Evolutionary conservation across 495 filamentous ascomycete species (phyloP).

Genomic region (Lichina pygmaea): DNA sequence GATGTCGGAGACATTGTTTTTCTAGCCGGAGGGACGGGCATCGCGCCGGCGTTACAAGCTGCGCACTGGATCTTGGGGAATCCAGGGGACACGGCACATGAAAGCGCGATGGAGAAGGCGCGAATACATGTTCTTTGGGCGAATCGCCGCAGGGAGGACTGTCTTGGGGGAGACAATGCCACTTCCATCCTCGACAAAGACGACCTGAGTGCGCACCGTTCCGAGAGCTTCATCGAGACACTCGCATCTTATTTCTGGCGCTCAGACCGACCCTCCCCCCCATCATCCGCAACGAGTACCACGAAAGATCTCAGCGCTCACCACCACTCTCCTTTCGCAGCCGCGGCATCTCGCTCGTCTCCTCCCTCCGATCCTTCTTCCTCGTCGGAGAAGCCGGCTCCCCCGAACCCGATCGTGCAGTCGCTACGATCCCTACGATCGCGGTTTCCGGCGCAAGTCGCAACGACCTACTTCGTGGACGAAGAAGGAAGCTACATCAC

Average conservation of each 20-base stretch:
- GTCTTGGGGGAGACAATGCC: slow-evolving; percentile 19
- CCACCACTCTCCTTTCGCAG: background rate
- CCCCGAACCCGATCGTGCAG: slow-evolving; percentile 17
- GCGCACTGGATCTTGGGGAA: slow-evolving; percentile 27
- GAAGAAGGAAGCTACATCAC: slow-evolving; percentile 41
- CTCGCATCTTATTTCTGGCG: background rate
- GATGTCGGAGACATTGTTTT: slow-evolving; percentile 39
- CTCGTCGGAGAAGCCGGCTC: too few species aligned
- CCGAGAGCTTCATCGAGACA: background rate
- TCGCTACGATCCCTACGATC: slow-evolving; percentile 32
- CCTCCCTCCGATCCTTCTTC: too few species aligned
- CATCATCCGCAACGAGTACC: background rate
- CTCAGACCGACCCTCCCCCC: background rate
- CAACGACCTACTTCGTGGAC: slow-evolving; percentile 50
- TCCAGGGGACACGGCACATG: slow-evolving; percentile 4
- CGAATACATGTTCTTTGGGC: slow-evolving; percentile 44
- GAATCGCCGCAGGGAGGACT: slow-evolving; percentile 29
- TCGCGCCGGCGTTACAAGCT: slow-evolving; percentile 70
- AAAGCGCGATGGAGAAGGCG: slow-evolving; percentile 1
- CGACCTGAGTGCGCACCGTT: background rate
- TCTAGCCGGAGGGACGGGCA: slow-evolving; percentile 78
- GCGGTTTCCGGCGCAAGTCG: slow-evolving; percentile 25
- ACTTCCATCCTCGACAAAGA: slow-evolving; percentile 4
- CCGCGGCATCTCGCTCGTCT: slow-evolving; percentile 3
- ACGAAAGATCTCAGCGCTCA: background rate